Conservation (phyloP, 371 early-diverging fungal genomes). For the Mortierella sp. region DNA sequence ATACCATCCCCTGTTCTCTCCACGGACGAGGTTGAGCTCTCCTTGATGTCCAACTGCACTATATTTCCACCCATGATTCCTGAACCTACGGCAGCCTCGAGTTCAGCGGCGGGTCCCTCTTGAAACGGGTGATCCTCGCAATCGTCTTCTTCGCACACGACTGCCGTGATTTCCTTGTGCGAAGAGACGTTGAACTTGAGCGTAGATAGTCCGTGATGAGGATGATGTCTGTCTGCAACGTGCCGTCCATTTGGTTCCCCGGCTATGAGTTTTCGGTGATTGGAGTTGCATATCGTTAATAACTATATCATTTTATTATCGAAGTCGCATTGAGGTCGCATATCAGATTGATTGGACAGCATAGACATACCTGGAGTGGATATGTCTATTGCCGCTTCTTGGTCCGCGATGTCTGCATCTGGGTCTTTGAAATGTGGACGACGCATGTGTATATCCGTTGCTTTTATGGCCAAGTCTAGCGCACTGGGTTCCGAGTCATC, state of each 20-base stretch:
- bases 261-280: no score
- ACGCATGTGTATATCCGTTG: not conserved
- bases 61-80: slow-evolving; percentile 20
- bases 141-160: slow-evolving; percentile 42
- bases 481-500: no score
- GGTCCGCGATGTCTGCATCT: not conserved
- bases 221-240: slow-evolving; percentile 2
- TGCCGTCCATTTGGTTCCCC: not conserved
- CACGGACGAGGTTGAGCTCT: slow-evolving; percentile 22
- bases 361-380: slow-evolving; percentile 13
- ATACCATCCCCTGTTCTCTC: slow-evolving; percentile 36
- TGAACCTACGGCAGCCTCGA: slow-evolving; percentile 17
- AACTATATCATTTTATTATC: no score
- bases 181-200: slow-evolving; percentile 39
- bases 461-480: no score
- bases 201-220: slow-evolving; percentile 32
- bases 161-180: slow-evolving; percentile 36
- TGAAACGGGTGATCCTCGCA: slow-evolving; percentile 47
- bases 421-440: slow-evolving; percentile 18
- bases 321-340: no score
- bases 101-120: slow-evolving; percentile 37
- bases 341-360: not conserved
- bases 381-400: slow-evolving; percentile 7
- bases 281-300: no score
- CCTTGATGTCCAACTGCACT: slow-evolving; percentile 47